Conservation (phyloP, 2,329 filamentous ascomycete genomes). For the Aschersonia sp. region DNA sequence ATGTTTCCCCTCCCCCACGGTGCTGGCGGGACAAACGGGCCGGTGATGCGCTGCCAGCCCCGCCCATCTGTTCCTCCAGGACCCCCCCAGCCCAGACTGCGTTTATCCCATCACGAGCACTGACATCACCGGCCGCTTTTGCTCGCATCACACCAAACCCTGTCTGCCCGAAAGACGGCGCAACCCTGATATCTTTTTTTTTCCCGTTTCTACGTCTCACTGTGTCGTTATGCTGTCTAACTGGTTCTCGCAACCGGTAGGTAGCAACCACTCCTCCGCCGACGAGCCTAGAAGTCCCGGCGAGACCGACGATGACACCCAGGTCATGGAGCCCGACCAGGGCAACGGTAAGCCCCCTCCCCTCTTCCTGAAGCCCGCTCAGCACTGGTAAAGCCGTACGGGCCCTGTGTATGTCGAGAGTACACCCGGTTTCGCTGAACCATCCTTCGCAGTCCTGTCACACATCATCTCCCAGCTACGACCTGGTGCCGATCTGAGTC, state of each 20-base stretch:
- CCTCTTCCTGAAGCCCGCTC: no score
- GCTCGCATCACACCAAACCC: background rate
- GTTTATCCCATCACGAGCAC: background rate
- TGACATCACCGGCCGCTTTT: background rate
- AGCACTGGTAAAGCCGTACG: no score
- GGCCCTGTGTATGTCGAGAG: background rate
- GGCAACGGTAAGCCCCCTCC: conserved; percentile 63
- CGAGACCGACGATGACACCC: conserved; percentile 52
- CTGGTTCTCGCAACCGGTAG: conserved; percentile 26
- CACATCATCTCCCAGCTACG: conserved; percentile 96
- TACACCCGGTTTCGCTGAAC: background rate
- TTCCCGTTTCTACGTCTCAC: conserved; percentile 4
- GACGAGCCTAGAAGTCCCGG: conserved; percentile 33
- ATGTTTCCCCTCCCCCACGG: background rate
- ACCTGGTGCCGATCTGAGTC: conserved; percentile 85
- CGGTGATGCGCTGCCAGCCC: conserved; percentile 1
- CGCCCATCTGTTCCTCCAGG: background rate
- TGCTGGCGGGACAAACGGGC: background rate
- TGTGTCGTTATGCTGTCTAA: conserved; percentile 21
- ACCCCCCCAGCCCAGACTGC: background rate
- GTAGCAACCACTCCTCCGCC: conserved; percentile 37
- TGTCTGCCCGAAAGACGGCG: no score
- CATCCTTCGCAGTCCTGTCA: conserved; percentile 55
- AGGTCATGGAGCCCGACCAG: conserved; percentile 78
- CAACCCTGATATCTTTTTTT: background rate